Evolutionary conservation across 2,329 filamentous ascomycete species (phyloP).

Genomic region (Exophiala phaeomuriformis): DNA sequence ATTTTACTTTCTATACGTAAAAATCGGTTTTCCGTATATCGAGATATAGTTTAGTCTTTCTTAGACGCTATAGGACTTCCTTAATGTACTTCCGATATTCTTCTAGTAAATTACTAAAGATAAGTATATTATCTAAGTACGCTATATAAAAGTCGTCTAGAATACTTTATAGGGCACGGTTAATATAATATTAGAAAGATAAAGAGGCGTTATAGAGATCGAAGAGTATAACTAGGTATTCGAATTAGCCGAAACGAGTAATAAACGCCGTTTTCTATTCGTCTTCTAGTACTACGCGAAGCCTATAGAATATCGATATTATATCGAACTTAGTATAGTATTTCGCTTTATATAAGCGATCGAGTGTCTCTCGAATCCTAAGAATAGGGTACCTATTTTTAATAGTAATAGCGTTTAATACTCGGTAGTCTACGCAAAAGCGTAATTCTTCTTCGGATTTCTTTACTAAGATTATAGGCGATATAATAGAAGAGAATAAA

Average conservation of each 20-base stretch:
- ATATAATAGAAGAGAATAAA: no score
- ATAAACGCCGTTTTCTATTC: conserved; percentile 24
- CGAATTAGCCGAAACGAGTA: conserved; percentile 17
- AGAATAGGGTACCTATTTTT: neutral
- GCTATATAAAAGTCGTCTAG: conserved; percentile 16
- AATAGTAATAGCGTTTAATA: neutral
- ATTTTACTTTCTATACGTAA: no score
- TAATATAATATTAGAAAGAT: conserved; percentile 23
- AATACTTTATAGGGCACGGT: conserved; percentile 11
- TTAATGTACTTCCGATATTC: neutral
- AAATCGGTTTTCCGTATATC: no score
- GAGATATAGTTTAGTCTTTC: no score
- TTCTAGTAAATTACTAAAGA: conserved; percentile 2
- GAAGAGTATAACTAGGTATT: conserved; percentile 25
- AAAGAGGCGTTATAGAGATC: conserved; percentile 17
- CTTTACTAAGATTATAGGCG: no score
- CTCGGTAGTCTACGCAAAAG: neutral
- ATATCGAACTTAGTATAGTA: conserved; percentile 27
- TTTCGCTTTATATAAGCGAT: neutral
- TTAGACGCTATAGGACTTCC: no score
- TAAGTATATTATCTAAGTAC: conserved; percentile 24
- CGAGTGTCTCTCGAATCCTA: neutral
- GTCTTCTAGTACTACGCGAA: conserved; percentile 18
- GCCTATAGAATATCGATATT: conserved; percentile 11
- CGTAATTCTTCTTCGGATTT: no score